Base-by-base conservation (phyloP, 2,329 filamentous ascomycete species). In the Xylaria sp. region DNA sequence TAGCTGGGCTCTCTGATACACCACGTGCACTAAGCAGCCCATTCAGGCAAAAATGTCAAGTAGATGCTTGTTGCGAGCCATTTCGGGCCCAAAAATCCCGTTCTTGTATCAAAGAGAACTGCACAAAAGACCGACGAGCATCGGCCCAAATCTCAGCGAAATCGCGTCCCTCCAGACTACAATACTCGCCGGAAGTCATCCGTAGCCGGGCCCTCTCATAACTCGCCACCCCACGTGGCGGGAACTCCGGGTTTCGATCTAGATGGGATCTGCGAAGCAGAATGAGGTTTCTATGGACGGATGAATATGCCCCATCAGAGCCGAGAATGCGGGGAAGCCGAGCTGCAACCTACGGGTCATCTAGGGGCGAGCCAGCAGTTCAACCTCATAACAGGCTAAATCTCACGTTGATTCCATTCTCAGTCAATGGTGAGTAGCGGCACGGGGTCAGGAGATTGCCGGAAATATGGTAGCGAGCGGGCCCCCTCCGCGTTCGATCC, bases 71-170 rank as follows among this genome's bases (percentile, higher is more conserved):
- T 28, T 39, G 20, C 59, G 20, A 57, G 39, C 28, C 41, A 63
- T 63, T 46, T 57, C 25, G 18, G 13, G 51, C 25, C 5, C n/a
- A 56, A 8, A 12, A 63, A 63, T 25, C 10, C n/a, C 28, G 6
- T 25, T 56, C 39, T 56, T 63, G 18, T 57, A 56, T 52, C 39
- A 8, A 63, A 23, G 25, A 44, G 25, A 15, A 20, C 13, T 48
- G 20, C 4, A 4, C 12, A 25, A n/a, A 6, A 28, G 28, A 7
- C 39, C 18, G 41, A 39, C 6, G 32, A 63, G 39, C 3, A 7
- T 63, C 51, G 61, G 61, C 44, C 41, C 1, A 57, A 48, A 23
- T 39, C 39, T 57, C 41, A 63, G 51, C 51, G 51, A 63, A 28
- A n/a, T 39, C 39, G 20, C 25, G 12, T 13, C 9, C 32, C 46